Percentiles rank a stretch among this genome's conserved stretches.
Evolutionary conservation across 495 filamentous ascomycete genomes (phyloP).

Genomic region (Neurospora sp.): DNA sequence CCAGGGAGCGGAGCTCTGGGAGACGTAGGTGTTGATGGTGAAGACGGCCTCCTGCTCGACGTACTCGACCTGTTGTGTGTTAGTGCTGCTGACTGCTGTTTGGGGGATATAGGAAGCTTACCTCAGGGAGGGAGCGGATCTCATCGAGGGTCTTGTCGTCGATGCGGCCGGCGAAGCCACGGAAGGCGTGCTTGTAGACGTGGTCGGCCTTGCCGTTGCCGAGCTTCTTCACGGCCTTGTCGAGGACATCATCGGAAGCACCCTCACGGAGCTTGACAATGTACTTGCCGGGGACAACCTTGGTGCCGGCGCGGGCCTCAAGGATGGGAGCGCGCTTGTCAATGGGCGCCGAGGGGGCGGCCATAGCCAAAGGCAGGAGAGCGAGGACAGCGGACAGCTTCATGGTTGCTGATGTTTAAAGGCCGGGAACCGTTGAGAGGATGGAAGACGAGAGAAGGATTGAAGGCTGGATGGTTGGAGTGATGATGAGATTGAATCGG

Average conservation of each 20-base stretch:
- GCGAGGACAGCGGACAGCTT: constrained; percentile 10
- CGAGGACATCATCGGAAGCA: constrained; percentile 20
- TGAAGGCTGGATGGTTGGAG: background rate
- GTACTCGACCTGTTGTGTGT: constrained; percentile 37
- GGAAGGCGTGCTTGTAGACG: constrained; percentile 33
- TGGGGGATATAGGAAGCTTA: constrained; percentile 1
- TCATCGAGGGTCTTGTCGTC: constrained; percentile 27
- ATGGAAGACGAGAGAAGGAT: background rate
- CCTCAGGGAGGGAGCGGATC: constrained; percentile 33
- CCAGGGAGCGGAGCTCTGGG: constrained; percentile 48
- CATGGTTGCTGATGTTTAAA: background rate
- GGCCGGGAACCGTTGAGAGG: background rate
- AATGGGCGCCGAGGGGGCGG: constrained; percentile 13
- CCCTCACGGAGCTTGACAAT: constrained; percentile 47
- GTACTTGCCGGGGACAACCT: constrained; percentile 40
- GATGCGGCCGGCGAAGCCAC: constrained; percentile 34
- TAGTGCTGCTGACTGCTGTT: no score
- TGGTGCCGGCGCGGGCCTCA: constrained; percentile 6
- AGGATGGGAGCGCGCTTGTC: constrained; percentile 8
- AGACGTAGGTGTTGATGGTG: constrained; percentile 34
- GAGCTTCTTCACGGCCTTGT: constrained; percentile 22
- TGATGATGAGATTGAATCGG: background rate
- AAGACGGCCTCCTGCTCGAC: constrained; percentile 42
- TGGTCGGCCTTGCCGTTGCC: constrained; percentile 27
- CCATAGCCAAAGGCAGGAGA: constrained; percentile 13